Evolutionary conservation across 2,329 filamentous ascomycete genomes (phyloP).

Genomic region (Fonsecaea pedrosoi): DNA sequence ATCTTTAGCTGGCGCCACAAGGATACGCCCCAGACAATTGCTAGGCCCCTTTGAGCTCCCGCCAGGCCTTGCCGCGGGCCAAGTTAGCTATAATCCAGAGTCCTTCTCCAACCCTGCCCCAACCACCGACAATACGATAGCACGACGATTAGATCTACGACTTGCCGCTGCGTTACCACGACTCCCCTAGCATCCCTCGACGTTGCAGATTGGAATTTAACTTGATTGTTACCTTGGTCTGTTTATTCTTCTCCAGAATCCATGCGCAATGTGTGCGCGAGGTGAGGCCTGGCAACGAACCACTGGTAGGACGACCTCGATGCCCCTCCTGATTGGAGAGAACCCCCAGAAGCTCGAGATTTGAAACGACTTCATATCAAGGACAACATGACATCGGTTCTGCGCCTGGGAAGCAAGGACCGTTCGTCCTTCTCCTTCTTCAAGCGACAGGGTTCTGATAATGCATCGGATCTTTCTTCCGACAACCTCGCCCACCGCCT

Average conservation of each 20-base stretch:
- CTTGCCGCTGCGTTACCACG: constrained; percentile 19
- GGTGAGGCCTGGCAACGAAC: constrained; percentile 21
- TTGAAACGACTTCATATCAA: constrained; percentile 18
- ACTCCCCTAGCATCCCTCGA: constrained; percentile 8
- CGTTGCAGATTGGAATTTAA: constrained; percentile 24
- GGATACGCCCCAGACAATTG: constrained; percentile 17
- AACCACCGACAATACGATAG: constrained; percentile 35
- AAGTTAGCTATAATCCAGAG: constrained; percentile 33
- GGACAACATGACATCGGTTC: constrained; percentile 32
- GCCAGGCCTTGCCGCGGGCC: constrained; percentile 23
- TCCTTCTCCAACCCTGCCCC: constrained; percentile 26
- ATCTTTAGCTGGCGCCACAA: constrained; percentile 37
- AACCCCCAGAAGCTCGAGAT: constrained; percentile 11
- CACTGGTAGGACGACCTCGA: constrained; percentile 15
- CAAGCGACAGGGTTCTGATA: constrained; percentile 26
- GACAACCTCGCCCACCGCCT: constrained; percentile 26
- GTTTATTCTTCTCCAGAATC: constrained; percentile 15
- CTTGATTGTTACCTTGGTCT: constrained; percentile 25
- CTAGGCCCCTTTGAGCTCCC: constrained; percentile 32
- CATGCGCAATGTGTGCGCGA: constrained; percentile 32
- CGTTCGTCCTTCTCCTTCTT: constrained; percentile 37
- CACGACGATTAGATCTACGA: constrained; percentile 17
- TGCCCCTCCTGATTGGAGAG: constrained; percentile 25
- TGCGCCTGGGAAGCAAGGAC: constrained; percentile 35
- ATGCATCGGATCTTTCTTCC: constrained; percentile 18